Conservation (phyloP, 768 basidiomycete genomes). For the Chalciporus chontae region DNA sequence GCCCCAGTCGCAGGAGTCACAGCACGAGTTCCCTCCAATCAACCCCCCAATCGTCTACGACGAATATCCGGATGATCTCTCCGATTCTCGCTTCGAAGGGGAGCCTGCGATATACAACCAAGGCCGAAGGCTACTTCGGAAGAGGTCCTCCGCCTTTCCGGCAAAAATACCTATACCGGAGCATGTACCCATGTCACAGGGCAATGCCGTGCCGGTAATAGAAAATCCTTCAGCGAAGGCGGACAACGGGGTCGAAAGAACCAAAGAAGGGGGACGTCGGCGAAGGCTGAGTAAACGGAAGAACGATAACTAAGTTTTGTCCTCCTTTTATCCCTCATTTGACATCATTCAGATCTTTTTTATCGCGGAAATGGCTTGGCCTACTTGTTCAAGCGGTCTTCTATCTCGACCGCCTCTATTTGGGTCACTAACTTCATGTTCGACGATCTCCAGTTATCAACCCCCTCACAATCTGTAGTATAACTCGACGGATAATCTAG, state of each 20-base stretch:
- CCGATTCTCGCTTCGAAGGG: constrained; percentile 3
- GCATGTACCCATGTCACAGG: constrained; percentile 16
- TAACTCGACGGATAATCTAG: constrained; percentile 1
- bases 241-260: constrained; percentile 15
- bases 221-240: constrained; percentile 8
- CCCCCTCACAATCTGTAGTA: constrained; percentile 9
- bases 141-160: constrained; percentile 23
- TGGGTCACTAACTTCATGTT: constrained; percentile 4
- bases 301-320: constrained; percentile 21
- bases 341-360: constrained; percentile 10
- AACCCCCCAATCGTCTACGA: constrained; percentile 3
- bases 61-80: constrained; percentile 6
- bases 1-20: constrained; percentile 21
- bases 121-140: constrained; percentile 22
- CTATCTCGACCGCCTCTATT: constrained; percentile 12
- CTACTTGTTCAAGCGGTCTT: constrained; percentile 20
- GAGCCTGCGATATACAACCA: constrained; percentile 7
- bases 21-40: constrained; percentile 10
- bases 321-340: constrained; percentile 2
- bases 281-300: constrained; percentile 35
- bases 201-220: constrained; percentile 6
- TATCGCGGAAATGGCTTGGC: constrained; percentile 19
- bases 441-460: constrained; percentile 8
- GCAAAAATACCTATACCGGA: constrained; percentile 25
- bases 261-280: constrained; percentile 25